Conservation (phyloP, 192 early-diverging fungal genomes). For the Umbelopsis vinacea region DNA sequence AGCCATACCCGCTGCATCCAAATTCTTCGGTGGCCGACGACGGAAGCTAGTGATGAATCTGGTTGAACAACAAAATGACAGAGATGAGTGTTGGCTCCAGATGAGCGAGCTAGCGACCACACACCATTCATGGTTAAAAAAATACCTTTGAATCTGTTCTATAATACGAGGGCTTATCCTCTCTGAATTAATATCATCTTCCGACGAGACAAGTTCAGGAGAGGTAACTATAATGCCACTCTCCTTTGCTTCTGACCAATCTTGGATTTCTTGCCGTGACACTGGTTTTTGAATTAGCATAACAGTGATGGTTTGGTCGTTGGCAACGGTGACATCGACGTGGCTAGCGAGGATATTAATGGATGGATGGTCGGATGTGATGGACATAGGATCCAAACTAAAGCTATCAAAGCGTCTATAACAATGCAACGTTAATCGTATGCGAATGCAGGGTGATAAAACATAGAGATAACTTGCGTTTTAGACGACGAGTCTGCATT, state of each 20-base stretch:
- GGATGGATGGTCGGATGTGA: constrained; percentile 35
- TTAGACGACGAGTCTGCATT: not conserved
- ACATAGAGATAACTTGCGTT: not conserved
- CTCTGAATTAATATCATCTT: constrained; percentile 5
- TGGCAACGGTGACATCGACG: constrained; percentile 32
- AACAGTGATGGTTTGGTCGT: constrained; percentile 26
- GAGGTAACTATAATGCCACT: not conserved
- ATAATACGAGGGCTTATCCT: constrained; percentile 5
- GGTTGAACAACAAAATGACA: not conserved
- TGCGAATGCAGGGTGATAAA: not conserved
- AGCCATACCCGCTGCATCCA: constrained; percentile 20
- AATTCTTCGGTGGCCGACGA: constrained; percentile 24
- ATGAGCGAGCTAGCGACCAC: too few relatives aligned
- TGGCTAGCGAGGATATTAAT: constrained; percentile 41
- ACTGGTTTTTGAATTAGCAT: constrained; percentile 46
- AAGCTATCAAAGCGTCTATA: constrained; percentile 32
- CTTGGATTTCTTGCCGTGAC: constrained; percentile 33
- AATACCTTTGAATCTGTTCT: constrained; percentile 6
- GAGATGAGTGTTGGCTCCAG: too few relatives aligned
- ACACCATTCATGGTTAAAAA: too few relatives aligned
- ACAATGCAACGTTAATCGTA: not conserved
- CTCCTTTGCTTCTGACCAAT: constrained; percentile 32
- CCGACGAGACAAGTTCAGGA: not conserved
- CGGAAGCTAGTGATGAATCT: constrained; percentile 38
- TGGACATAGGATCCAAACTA: constrained; percentile 32